phyloP scores from a whole-genome alignment of 2,329 filamentous ascomycete species.

The Trichoderma pleuroti region DNA sequence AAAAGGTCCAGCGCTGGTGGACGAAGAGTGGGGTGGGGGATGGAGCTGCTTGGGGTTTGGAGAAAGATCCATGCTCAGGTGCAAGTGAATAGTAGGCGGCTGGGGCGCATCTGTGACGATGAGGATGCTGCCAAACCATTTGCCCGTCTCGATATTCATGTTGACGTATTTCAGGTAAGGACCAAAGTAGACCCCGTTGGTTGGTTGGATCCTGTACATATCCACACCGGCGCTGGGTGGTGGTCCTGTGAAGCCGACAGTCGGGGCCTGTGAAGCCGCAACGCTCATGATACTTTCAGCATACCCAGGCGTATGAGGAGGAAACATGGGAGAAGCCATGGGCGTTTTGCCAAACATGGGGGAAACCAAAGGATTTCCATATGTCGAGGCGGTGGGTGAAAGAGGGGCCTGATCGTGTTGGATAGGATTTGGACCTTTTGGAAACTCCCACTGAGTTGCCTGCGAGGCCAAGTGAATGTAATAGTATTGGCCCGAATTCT shows the following conservation, averaged over 20 bases:
- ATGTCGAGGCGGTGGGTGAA: slow-evolving; percentile 75
- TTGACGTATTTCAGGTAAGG: slow-evolving; percentile 95
- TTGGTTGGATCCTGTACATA: slow-evolving; percentile 88
- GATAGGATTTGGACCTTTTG: slow-evolving; percentile 88
- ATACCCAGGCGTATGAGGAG: slow-evolving; percentile 79
- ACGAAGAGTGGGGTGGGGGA: slow-evolving; percentile 77
- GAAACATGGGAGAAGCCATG: slow-evolving; percentile 73
- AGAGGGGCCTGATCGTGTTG: slow-evolving; percentile 78
- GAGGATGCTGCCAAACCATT: slow-evolving; percentile 92
- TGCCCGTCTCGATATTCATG: slow-evolving; percentile 87
- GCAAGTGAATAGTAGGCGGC: slow-evolving; percentile 92
- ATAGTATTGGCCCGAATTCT: slow-evolving; percentile 96
- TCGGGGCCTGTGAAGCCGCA: slow-evolving; percentile 67
- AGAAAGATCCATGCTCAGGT: slow-evolving; percentile 83
- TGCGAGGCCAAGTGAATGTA: slow-evolving; percentile 96
- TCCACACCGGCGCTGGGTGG: slow-evolving; percentile 85
- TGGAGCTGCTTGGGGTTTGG: slow-evolving; percentile 84
- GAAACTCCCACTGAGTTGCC: slow-evolving; percentile 98
- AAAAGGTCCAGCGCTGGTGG: slow-evolving; percentile 93
- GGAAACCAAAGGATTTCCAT: slow-evolving; percentile 69
- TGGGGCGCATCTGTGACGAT: slow-evolving; percentile 88
- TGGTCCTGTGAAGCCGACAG: slow-evolving; percentile 83
- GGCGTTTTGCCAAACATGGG: slow-evolving; percentile 57
- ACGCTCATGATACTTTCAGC: slow-evolving; percentile 84
- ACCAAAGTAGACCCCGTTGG: slow-evolving; percentile 96